These are phyloP conservation scores for Yamadazyma akitaensis DNA, from an alignment of 805 yeast species.

Conservation along the genomic window DNA sequence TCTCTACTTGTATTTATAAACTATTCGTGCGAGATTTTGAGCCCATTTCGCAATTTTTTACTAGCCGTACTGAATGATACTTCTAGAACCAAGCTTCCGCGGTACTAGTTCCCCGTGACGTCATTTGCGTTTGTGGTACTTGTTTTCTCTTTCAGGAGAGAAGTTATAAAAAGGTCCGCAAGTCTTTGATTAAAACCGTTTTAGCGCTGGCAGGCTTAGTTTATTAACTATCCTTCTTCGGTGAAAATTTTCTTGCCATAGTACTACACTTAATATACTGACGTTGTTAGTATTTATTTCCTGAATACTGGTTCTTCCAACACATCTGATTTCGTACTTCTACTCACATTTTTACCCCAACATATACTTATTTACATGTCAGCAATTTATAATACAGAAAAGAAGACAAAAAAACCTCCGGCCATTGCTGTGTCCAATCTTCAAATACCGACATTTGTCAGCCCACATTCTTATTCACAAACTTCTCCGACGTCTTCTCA, in stretches of 20 bases:
- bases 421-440: conserved; percentile 1
- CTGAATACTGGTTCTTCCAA: too few relatives aligned
- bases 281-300: not conserved
- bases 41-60: not conserved
- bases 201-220: not conserved
- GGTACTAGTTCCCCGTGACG: not conserved
- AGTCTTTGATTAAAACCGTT: not conserved
- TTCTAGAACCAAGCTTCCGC: conserved; percentile 1
- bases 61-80: not conserved
- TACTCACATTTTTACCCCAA: not conserved
- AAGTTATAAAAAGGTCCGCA: not conserved
- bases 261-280: not conserved
- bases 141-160: not conserved
- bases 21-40: not conserved
- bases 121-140: conserved; percentile 1
- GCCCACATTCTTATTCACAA: not conserved
- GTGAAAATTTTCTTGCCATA: not conserved
- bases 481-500: not conserved
- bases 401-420: not conserved
- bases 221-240: not conserved
- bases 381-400: not conserved
- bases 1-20: too few relatives aligned
- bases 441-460: not conserved
- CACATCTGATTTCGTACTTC: too few relatives aligned
- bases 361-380: not conserved